These are phyloP conservation scores for Russula lepida DNA, from an alignment of 768 basidiomycete genomes.

Conservation along the genomic window DNA sequence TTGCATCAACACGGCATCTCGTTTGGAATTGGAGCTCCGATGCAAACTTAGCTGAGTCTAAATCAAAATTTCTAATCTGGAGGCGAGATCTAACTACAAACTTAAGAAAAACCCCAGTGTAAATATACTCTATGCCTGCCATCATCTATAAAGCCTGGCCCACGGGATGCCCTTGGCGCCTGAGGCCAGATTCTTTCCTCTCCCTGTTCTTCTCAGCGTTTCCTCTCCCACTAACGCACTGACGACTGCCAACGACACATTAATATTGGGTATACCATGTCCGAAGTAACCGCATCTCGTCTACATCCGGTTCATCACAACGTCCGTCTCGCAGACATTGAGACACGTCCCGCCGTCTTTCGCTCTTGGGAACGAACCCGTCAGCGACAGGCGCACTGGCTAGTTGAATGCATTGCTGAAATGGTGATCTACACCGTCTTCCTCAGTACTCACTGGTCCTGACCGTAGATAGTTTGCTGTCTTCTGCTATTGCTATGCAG, in stretches of 20 bases:
- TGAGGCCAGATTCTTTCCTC: neutral
- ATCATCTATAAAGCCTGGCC: neutral
- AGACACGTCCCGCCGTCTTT: constrained; percentile 33
- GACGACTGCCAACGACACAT: neutral
- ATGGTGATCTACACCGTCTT: constrained; percentile 30
- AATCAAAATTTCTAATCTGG: no score
- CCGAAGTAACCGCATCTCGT: neutral
- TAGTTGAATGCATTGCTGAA: constrained; percentile 55
- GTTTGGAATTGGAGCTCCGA: no score
- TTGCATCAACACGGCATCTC: no score
- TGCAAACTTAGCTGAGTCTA: no score
- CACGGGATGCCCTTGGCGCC: neutral
- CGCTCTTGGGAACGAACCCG: constrained; percentile 41
- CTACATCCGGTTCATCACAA: constrained; percentile 8
- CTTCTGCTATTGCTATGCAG: constrained; percentile 19
- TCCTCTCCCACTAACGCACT: neutral
- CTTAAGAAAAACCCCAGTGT: no score
- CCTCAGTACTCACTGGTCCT: neutral
- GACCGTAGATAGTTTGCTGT: constrained; percentile 9
- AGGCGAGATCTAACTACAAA: no score
- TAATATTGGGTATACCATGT: neutral
- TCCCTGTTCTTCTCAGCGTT: neutral
- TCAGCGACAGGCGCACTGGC: constrained; percentile 39
- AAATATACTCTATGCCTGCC: no score
- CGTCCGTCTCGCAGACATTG: constrained; percentile 38